Evolutionary conservation across 148 eudicot genomes (phyloP), one percentile per base, ranked within the genome.

Genomic region (Vaccinium darrowii): DNA sequence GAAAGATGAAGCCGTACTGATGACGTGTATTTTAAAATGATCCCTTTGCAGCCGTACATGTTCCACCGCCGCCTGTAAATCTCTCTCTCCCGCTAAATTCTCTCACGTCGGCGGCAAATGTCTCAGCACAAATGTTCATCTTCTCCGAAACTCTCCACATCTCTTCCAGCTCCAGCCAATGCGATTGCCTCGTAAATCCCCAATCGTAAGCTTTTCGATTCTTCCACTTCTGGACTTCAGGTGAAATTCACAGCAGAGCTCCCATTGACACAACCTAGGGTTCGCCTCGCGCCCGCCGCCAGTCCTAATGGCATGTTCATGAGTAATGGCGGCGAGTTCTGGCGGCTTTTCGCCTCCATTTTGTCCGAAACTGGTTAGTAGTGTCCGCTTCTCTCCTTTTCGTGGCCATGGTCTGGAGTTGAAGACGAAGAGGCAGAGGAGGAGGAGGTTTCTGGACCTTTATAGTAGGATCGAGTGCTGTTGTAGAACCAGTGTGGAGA

Each of bases 271-370:
- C 33, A 18, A 19, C 21, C 73, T 81, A n/a, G 58, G 21, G 33
- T 81, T 60, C 52, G 57, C 43, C 23, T 39, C 25, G 9, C 23
- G 6, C 18, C 71, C 47, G 73, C 25, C 62, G 60, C 43, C 49
- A 65, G 21, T 2, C 49, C 58, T 5, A 65, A 87, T 89, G 89
- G 39, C 86, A 84, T 76, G 85, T 36, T 60, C 30, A 54, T 84
- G 58, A 62, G 36, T 11, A 85, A 91, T 90, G 92, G 89, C 89
- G 89, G 96, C 93, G 62, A 90, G 86, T 84, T 90, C 92, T 63
- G 88, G 93, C 58, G 93, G 91, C 57, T 88, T 90, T 36, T 80
- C 90, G 74, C 71, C 98, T 87, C 88, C 90, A 36, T 89, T 91
- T 36, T 72, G 81, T 43, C 85, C 86, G 18, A 78, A 75, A 85